A percentile compares a stretch with the other conserved stretches of the same genome.
phyloP scores from a whole-genome alignment of 78 protist species.

The Chrysochromulina tobinii region DNA sequence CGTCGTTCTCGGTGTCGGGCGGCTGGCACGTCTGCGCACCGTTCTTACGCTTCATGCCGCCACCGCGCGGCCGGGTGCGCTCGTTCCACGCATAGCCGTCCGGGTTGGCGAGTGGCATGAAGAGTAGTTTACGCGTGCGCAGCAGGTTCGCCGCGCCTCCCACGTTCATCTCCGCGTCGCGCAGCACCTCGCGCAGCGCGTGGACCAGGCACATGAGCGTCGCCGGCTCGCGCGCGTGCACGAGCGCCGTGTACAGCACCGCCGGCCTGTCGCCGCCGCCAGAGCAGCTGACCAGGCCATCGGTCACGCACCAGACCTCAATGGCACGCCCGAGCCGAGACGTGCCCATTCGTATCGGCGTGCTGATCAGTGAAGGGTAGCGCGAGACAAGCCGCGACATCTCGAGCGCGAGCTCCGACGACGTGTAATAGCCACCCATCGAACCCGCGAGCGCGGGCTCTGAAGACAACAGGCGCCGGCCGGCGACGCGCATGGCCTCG shows the following conservation, averaged over 20 bases:
- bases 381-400: background rate
- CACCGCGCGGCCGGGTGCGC: background rate
- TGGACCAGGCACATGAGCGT: background rate
- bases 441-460: background rate
- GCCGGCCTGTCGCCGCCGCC: background rate
- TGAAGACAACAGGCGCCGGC: background rate
- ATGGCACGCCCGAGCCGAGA: background rate
- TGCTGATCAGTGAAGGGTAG: background rate
- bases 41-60: constrained; percentile 1
- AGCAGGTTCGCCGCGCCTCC: background rate
- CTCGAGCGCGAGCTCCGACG: background rate
- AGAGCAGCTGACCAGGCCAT: too few relatives aligned
- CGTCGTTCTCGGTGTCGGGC: background rate
- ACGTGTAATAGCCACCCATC: constrained; percentile 3
- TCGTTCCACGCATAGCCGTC: background rate
- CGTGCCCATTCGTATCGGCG: background rate
- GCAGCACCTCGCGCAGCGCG: background rate
- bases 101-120: background rate
- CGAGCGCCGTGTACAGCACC: background rate
- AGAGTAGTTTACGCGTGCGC: background rate
- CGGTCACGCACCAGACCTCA: background rate
- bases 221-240: constrained; percentile 25
- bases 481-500: background rate
- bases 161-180: background rate
- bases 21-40: background rate